Evolutionary conservation across 805 yeast genomes (phyloP).

Genomic region (Ogataea salicorniae): DNA sequence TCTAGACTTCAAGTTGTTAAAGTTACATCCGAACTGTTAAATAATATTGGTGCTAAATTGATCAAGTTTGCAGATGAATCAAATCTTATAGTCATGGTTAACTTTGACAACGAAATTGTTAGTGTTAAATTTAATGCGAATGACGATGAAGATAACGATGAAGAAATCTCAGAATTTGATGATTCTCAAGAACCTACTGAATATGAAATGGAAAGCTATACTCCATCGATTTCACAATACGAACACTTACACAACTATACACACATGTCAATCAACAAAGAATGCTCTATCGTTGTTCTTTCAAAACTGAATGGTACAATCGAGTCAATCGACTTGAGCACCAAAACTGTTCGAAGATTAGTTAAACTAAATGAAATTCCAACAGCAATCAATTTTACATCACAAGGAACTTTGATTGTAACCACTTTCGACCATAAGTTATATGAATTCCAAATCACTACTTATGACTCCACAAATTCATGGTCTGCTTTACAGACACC

Average conservation of each 20-base stretch:
- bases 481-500: constrained; percentile 42
- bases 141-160: constrained; percentile 32
- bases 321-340: constrained; percentile 39
- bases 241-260: constrained; percentile 45
- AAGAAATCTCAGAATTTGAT: constrained; percentile 32
- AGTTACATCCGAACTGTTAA: constrained; percentile 39
- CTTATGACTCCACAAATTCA: constrained; percentile 1
- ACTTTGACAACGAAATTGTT: constrained; percentile 55
- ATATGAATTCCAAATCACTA: constrained; percentile 53
- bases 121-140: constrained; percentile 34
- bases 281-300: constrained; percentile 44
- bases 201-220: constrained; percentile 27
- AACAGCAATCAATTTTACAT: constrained; percentile 55
- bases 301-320: constrained; percentile 64
- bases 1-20: constrained; percentile 43
- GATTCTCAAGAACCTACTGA: constrained; percentile 32
- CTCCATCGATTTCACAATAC: background rate
- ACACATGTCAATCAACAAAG: constrained; percentile 43
- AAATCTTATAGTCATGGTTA: constrained; percentile 42
- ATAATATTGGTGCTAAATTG: constrained; percentile 49
- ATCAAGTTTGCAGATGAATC: constrained; percentile 42
- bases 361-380: constrained; percentile 58
- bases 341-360: constrained; percentile 34
- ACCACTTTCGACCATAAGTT: constrained; percentile 72
- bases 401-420: constrained; percentile 46